Conservation (phyloP, 2,329 filamentous ascomycete genomes). For the Paraphoma chrysanthemicola region DNA sequence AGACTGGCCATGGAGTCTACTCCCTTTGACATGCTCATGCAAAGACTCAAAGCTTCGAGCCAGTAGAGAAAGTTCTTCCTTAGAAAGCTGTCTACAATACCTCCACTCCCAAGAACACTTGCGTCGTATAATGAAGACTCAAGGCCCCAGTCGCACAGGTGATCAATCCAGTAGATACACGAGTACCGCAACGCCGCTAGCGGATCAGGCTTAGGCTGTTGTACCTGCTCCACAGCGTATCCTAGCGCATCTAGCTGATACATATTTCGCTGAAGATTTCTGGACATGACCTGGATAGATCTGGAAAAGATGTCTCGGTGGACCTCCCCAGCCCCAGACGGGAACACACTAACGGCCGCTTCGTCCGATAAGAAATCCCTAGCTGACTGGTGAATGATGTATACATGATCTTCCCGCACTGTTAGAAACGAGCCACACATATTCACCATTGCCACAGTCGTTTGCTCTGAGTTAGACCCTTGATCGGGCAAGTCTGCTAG, state of each 20-base stretch:
- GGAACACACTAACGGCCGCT: no score
- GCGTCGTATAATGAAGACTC: not conserved
- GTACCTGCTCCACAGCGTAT: slow-evolving; percentile 20
- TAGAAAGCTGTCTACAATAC: slow-evolving; percentile 6
- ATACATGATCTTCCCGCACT: slow-evolving; percentile 23
- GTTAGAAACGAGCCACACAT: slow-evolving; percentile 52
- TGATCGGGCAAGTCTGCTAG: no score
- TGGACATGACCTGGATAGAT: no score
- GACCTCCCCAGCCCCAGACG: no score
- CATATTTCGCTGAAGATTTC: no score
- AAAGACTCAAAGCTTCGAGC: slow-evolving; percentile 10
- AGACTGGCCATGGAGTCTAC: slow-evolving; percentile 12
- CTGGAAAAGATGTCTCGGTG: no score
- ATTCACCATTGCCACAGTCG: not conserved
- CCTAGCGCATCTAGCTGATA: slow-evolving; percentile 25
- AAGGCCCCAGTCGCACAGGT: slow-evolving; percentile 29
- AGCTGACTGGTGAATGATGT: slow-evolving; percentile 44
- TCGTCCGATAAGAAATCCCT: slow-evolving; percentile 23
- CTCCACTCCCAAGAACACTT: not conserved
- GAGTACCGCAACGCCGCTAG: slow-evolving; percentile 30
- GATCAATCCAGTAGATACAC: slow-evolving; percentile 45
- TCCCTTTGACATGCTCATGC: slow-evolving; percentile 8
- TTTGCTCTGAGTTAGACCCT: no score
- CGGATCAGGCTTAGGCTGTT: slow-evolving; percentile 28
- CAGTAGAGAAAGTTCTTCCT: slow-evolving; percentile 3